Evolutionary conservation across 495 filamentous ascomycete species (phyloP), one percentile per base, ranked within the genome.

Genomic region (Daldinia childiae): DNA sequence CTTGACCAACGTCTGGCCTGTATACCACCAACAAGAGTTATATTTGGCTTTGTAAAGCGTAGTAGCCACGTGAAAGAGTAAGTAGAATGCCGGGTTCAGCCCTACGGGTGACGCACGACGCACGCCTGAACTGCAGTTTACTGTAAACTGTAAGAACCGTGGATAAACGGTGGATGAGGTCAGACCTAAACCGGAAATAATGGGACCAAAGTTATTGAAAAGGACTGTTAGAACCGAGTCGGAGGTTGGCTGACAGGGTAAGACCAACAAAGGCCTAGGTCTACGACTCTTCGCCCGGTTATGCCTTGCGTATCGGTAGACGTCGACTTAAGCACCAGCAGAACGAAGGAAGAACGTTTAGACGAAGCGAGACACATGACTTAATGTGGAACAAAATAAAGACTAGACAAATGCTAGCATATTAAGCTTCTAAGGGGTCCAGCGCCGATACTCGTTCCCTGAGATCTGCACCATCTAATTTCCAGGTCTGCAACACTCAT

Each of bases 401-500:
- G 66, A 66, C 58, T 48, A 61, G 55, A 69, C 51, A 58, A 62
- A 43, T 62, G 29, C 64, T 66, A 39, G 62, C 71, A 73, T 73
- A 61, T 39, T 57, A 62, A 58, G 59, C 12, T 66, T 55, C 54
- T 55, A 71, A 66, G 29, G 70, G 56, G 66, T 24, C 43, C 43
- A 24, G 43, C 43, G 51, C 30, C 21, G n/a, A 24, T 38, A 4
- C 27, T 64, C 45, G 58, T 34, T 43, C 55, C 62, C 43, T 30
- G 36, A 58, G 71, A 74, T 74, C 71, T 43, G 61, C 71, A 54
- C 15, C 26, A 32, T 58, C 56, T 69, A 73, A 73, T 73, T 73
- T 73, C 66, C 30, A 34, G 27, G 54, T 19, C 17, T 32, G 24
- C 54, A 41, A 41, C 45, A 55, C 32, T 26, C 54, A 24, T 15